Percentiles rank a stretch among this genome's conserved stretches.
Evolutionary conservation across 2,329 filamentous ascomycete genomes (phyloP).

Genomic region (Phaeophleospora eucalypticola): DNA sequence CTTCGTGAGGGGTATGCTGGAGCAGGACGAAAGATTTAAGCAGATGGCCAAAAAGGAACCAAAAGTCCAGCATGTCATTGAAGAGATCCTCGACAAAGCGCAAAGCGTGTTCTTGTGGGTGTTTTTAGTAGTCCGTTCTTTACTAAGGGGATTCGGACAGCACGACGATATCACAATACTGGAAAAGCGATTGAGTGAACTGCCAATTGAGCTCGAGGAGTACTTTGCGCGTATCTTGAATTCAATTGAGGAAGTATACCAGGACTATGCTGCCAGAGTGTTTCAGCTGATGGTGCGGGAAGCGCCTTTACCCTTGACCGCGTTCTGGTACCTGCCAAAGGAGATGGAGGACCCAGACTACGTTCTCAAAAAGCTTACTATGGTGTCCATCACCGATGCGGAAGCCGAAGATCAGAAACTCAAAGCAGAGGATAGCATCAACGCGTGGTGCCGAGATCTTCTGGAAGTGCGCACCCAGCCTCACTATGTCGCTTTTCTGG

Average conservation of each 20-base stretch:
- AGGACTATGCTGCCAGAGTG: no score
- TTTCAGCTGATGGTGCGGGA: no score
- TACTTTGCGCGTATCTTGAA: neutral
- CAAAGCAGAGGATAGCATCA: no score
- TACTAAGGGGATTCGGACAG: neutral
- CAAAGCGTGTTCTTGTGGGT: constrained; percentile 20
- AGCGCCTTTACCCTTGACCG: no score
- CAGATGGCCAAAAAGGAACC: neutral
- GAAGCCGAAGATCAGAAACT: no score
- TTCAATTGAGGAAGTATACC: neutral
- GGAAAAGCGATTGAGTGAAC: neutral
- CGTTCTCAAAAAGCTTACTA: no score
- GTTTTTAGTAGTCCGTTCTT: neutral
- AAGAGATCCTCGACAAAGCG: constrained; percentile 8
- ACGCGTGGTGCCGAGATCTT: neutral
- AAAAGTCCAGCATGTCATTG: constrained; percentile 3
- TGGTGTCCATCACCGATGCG: no score
- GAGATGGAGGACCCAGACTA: no score
- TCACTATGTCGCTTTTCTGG: neutral
- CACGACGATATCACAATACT: neutral
- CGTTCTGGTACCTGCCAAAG: no score
- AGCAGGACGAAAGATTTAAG: no score
- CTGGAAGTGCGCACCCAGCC: neutral
- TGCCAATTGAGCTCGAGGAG: neutral
- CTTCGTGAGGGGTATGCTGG: no score